Base-by-base conservation (phyloP, 805 yeast species). In the Barnettozyma sucrosica region DNA sequence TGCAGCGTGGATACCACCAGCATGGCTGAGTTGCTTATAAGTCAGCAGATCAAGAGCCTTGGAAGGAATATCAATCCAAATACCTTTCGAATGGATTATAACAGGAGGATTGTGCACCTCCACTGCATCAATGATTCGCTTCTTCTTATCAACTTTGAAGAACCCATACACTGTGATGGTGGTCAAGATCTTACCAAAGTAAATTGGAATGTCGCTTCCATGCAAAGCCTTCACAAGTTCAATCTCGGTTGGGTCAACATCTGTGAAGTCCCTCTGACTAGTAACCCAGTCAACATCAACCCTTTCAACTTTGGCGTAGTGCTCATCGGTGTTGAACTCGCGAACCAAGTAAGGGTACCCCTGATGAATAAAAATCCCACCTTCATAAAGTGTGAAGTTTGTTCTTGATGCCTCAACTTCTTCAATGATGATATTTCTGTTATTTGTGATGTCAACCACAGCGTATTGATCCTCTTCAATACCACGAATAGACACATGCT, bases 1-100 rank as follows among this genome's bases (percentile, higher is more conserved):
- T 0, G 96, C 95, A 2, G 95, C 97, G 67, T 93, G 99, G n/a
- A 93, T 87, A 0, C 93, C 95, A 5, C 87, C 99, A 0, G 98
- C 92, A 2, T 83, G 68, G 48, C 78, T 85, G 40, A 93, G 66
- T 2, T 70, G 56, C 54, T 89, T 88, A 3, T 61, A 64, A 3
- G 71, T 66, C 28, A 92, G 70, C 3, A 80, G 51, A 1, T 80
- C 80, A 13, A 90, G 59, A 0, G 88, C 86, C n/a, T 58, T 57
- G 3, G 64, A 60, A 0, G 97, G 95, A 1, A 93, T 74, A 62
- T 93, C 96, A 7, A 93, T 75, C 98, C 98, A 93, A 32, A 92
- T 72, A 0, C 99, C 99, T 52, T 85, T 83, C 0, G 95, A 80
- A 32, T 71, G 64, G 36, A 79, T 71, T 3, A 72, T 64, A 2